Percentiles rank a stretch among this genome's conserved stretches.
phyloP scores from a whole-genome alignment of 225 moss, liverwort and hornwort genomes.

The Marchantia paleacea region DNA sequence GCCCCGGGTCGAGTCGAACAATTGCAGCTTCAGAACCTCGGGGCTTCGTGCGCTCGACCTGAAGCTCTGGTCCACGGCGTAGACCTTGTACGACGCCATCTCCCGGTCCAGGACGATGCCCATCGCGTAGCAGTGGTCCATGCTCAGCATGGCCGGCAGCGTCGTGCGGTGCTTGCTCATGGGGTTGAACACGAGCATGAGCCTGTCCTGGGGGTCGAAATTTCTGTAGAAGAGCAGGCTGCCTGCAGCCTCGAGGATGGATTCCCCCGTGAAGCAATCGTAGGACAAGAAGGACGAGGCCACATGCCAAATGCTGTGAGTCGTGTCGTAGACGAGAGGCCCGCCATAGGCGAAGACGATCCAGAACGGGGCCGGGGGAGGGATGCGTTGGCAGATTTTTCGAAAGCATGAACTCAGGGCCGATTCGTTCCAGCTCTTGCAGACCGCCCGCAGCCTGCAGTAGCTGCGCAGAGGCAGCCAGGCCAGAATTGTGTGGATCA shows the following conservation, averaged over 20 bases:
- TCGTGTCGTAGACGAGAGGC: slow-evolving; percentile 34
- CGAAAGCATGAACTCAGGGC: slow-evolving; percentile 28
- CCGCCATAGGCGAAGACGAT: slow-evolving; percentile 42
- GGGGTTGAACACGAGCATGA: slow-evolving; percentile 42
- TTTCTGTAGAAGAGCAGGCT: slow-evolving; percentile 42
- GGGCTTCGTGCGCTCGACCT: slow-evolving; percentile 17
- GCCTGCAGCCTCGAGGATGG: slow-evolving; percentile 38
- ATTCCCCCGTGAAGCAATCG: slow-evolving; percentile 31
- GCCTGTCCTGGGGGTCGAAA: slow-evolving; percentile 33
- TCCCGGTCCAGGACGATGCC: slow-evolving; percentile 37
- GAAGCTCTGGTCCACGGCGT: slow-evolving; percentile 37
- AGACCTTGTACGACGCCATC: slow-evolving; percentile 30
- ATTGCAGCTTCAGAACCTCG: slow-evolving; percentile 28
- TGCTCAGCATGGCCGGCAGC: slow-evolving; percentile 28
- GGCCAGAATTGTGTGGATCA: slow-evolving; percentile 39
- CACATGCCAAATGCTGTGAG: slow-evolving; percentile 31
- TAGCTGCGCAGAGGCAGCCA: slow-evolving; percentile 39
- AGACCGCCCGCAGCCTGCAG: slow-evolving; percentile 36
- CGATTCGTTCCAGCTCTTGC: slow-evolving; percentile 34
- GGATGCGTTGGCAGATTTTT: slow-evolving; percentile 26
- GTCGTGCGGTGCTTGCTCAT: slow-evolving; percentile 34
- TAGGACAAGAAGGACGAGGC: slow-evolving; percentile 41
- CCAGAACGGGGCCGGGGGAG: slow-evolving; percentile 34
- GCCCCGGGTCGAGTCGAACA: slow-evolving; percentile 28
- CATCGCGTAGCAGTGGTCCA: slow-evolving; percentile 36